Evolutionary conservation across 305 asterid genomes (phyloP).

Genomic region (Ruellia speciosa): DNA sequence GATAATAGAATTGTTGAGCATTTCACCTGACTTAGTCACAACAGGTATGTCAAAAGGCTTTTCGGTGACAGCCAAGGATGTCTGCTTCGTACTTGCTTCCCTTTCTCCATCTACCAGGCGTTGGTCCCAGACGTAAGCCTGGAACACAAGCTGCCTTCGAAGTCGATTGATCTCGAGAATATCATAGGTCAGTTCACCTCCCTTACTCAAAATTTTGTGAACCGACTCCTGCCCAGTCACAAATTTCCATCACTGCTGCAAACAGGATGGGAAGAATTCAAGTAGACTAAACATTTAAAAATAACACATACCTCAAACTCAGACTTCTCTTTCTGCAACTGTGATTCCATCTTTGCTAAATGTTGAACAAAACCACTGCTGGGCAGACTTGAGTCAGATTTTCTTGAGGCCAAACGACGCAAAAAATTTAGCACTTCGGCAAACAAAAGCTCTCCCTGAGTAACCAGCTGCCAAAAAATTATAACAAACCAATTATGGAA

Average conservation of each 20-base stretch:
- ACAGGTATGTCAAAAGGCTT: conserved; percentile 27
- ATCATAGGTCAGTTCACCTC: conserved; percentile 56
- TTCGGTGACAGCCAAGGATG: conserved; percentile 24
- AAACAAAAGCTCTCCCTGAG: conserved; percentile 63
- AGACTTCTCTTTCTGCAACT: conserved; percentile 62
- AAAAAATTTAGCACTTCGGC: conserved; percentile 70
- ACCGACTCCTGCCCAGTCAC: conserved; percentile 50
- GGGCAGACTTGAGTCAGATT: conserved; percentile 26
- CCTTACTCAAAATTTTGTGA: conserved; percentile 41
- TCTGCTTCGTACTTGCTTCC: conserved; percentile 37
- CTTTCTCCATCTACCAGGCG: conserved; percentile 55
- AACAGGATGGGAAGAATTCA: neutral
- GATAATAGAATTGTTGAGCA: conserved; percentile 25
- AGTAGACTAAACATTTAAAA: conserved; percentile 11
- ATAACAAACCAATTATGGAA: conserved; percentile 7
- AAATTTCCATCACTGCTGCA: conserved; percentile 22
- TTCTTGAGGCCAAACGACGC: conserved; percentile 47
- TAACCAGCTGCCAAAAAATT: conserved; percentile 48
- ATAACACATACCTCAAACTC: conserved; percentile 58
- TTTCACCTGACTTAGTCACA: conserved; percentile 30
- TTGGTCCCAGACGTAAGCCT: conserved; percentile 83
- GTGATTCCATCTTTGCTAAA: conserved; percentile 55
- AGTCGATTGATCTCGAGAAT: conserved; percentile 83
- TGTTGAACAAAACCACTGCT: conserved; percentile 35
- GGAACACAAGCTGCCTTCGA: conserved; percentile 66